Evolutionary conservation across 495 filamentous ascomycete genomes (phyloP).

Genomic region (Hamigera avellanea): DNA sequence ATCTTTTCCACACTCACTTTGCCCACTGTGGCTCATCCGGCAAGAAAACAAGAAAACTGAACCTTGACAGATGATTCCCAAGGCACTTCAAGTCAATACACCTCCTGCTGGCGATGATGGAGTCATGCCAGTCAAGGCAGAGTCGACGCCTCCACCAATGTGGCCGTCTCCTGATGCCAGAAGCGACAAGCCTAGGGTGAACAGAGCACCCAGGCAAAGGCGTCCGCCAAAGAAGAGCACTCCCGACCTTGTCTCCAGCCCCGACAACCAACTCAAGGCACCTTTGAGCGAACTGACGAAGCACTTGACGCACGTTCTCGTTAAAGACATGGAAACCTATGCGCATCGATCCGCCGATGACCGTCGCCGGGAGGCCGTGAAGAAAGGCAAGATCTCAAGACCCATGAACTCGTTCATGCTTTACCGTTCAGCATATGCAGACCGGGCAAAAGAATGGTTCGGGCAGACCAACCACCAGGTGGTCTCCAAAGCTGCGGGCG

Average conservation of each 20-base stretch:
- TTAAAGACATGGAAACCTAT: slow-evolving; percentile 73
- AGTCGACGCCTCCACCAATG: slow-evolving; percentile 4
- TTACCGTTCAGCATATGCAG: slow-evolving; percentile 86
- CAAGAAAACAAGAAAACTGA: no score
- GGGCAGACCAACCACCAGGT: slow-evolving; percentile 89
- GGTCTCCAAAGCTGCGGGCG: slow-evolving; percentile 72
- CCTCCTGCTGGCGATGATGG: slow-evolving; percentile 13
- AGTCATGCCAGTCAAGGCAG: slow-evolving; percentile 3
- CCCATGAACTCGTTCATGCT: slow-evolving; percentile 99
- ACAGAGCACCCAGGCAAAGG: slow-evolving; percentile 2
- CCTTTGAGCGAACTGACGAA: slow-evolving; percentile 74
- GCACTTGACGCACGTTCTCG: slow-evolving; percentile 46
- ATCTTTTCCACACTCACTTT: neutral
- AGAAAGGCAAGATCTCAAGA: slow-evolving; percentile 72
- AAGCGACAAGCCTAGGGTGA: slow-evolving; percentile 2
- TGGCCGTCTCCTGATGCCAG: neutral
- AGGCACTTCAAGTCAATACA: slow-evolving; percentile 14
- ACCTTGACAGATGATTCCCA: slow-evolving; percentile 3
- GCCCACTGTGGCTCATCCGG: neutral
- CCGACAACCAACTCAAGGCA: slow-evolving; percentile 17
- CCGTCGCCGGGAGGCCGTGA: slow-evolving; percentile 55
- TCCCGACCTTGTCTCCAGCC: slow-evolving; percentile 1
- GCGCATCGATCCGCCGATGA: slow-evolving; percentile 60
- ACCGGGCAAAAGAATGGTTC: slow-evolving; percentile 72
- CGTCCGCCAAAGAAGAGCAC: slow-evolving; percentile 5